A percentile compares a stretch with the other conserved stretches of the same genome.
These are phyloP conservation scores for Phytophthora kernoviae DNA, from an alignment of 352 stramenopile species.

Conservation along the genomic window DNA sequence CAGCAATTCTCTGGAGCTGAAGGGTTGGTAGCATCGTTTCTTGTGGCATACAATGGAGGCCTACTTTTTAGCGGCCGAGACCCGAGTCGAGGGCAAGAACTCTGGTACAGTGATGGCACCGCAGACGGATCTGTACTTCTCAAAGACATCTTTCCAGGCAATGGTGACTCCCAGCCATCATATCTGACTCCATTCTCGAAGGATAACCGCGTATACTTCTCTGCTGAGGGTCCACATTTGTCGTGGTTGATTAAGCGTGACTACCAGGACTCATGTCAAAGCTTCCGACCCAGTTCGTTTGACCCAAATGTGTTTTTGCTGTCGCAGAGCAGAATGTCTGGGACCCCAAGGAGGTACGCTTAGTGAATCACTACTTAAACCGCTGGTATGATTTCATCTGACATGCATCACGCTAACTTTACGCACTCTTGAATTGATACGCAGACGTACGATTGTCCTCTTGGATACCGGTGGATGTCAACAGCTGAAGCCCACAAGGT, in stretches of 20 bases:
- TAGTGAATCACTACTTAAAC: background rate
- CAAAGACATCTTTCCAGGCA: constrained; percentile 64
- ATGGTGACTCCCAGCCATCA: constrained; percentile 28
- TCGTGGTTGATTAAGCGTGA: constrained; percentile 56
- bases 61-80: constrained; percentile 44
- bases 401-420: too few species aligned
- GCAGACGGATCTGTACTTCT: constrained; percentile 61
- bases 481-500: constrained; percentile 62
- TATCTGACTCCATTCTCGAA: constrained; percentile 57
- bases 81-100: constrained; percentile 43
- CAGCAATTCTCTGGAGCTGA: constrained; percentile 14
- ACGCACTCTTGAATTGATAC: background rate
- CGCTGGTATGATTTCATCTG: background rate
- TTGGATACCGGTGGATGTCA: constrained; percentile 82
- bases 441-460: constrained; percentile 85
- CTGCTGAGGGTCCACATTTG: constrained; percentile 66
- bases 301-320: constrained; percentile 61
- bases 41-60: constrained; percentile 12
- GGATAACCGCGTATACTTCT: constrained; percentile 81
- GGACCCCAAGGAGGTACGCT: constrained; percentile 52
- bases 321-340: constrained; percentile 72
- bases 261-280: constrained; percentile 66
- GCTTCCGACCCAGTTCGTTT: constrained; percentile 72
- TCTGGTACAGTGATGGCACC: constrained; percentile 85
- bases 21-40: constrained; percentile 23